phyloP scores from a whole-genome alignment of 208 protist species.

The Novymonas esmeraldas region DNA sequence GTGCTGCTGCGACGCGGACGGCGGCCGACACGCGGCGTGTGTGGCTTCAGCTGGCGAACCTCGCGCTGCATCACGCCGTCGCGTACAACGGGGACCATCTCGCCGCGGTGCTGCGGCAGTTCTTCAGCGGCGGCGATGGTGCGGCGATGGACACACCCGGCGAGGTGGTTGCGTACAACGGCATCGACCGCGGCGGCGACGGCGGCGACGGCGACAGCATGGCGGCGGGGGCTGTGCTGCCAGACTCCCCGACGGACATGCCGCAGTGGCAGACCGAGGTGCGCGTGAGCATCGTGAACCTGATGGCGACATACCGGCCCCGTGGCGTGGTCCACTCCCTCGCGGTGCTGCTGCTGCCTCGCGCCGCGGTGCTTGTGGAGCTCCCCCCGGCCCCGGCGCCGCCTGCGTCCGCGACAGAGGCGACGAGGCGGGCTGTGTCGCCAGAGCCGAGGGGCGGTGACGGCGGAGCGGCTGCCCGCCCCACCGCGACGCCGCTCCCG shows the following conservation, averaged over 20 bases:
- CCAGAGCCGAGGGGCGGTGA: not conserved
- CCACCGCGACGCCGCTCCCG: not conserved
- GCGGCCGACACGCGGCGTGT: constrained; percentile 19
- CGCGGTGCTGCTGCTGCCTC: constrained; percentile 28
- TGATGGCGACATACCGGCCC: constrained; percentile 38
- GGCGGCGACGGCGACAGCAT: not conserved
- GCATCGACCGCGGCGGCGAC: not conserved
- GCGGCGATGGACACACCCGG: too few relatives aligned
- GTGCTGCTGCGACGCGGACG: not conserved
- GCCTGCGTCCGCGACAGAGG: not conserved
- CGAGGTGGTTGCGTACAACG: too few relatives aligned
- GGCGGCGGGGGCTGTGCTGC: not conserved
- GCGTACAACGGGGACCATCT: constrained; percentile 59
- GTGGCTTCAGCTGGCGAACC: constrained; percentile 30
- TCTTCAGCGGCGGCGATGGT: constrained; percentile 28
- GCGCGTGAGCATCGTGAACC: constrained; percentile 20
- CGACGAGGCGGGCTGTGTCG: not conserved
- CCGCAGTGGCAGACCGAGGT: constrained; percentile 15
- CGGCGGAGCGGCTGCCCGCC: not conserved
- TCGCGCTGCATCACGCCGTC: constrained; percentile 48
- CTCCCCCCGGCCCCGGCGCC: not conserved
- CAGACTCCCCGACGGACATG: not conserved
- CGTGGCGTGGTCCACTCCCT: constrained; percentile 30
- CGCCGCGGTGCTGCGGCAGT: constrained; percentile 50
- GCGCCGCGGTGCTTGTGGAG: constrained; percentile 24